Evolutionary conservation across 1,284 basidiomycete species (phyloP), one percentile per base, ranked within the genome.

Genomic region (Pterulicium gracile): DNA sequence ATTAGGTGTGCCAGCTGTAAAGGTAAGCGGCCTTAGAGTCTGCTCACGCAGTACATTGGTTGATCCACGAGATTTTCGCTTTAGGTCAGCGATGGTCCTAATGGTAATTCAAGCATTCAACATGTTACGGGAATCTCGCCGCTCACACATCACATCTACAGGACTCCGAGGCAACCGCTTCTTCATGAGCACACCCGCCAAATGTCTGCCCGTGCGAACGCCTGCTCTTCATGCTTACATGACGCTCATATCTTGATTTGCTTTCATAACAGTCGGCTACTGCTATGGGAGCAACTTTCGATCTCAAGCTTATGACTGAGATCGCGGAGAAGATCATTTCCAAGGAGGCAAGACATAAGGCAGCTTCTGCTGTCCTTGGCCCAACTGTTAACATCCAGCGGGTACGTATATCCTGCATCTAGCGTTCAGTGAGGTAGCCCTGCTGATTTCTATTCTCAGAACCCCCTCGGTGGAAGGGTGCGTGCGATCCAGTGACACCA

Each of bases 371-470:
- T 7, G 66, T 83, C 39, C 74, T 89, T 19, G 87, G 79, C 0
- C 87, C 87, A 0, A 89, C 87, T 0, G 81, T 79, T 57, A 90
- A 90, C 58, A 87, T 86, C 43, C 85, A 88, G 59, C 72, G 87
- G 18, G 76, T 77, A 50, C 20, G 61, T 49, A 13, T 13, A 1
- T 14, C 15, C 32, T 27, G 19, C 7, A 45, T 24, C 13, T 24
- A 7, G 5, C 19, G 21, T 2, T 24, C 13, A 24, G 20, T 5
- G 15, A 15, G 42, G 1, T 18, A 21, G 21, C 41, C 42, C 24
- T 42, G 15, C 19, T 46, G 19, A 49, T 49, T 52, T 17, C 54
- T 18, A 15, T 19, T 12, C 20, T 10, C 48, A 78, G 76, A 79
- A 69, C 51, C 86, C 86, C 2, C 70, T 83, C 7, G 84, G 84